Percentiles rank a stretch among this genome's conserved stretches.
Evolutionary conservation across 441 rosid genomes (phyloP).

Genomic region (Manihot esculenta): DNA sequence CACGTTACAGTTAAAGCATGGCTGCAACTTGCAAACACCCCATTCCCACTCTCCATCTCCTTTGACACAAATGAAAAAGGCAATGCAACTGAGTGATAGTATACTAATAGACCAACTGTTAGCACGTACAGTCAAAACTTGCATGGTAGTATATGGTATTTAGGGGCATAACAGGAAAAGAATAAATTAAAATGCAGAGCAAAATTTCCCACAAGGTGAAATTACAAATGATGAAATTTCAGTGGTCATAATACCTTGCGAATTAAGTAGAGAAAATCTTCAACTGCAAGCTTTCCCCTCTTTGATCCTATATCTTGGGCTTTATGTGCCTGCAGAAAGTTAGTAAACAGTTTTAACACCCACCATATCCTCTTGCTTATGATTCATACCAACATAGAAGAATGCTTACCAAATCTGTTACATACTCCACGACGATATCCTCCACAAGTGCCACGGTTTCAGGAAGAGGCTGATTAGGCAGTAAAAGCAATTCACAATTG

Average conservation of each 20-base stretch:
- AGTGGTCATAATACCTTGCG: conserved; percentile 59
- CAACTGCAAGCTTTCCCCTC: conserved; percentile 78
- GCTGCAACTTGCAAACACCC: background rate
- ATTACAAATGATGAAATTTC: background rate
- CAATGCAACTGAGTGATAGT: background rate
- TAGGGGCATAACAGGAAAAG: background rate
- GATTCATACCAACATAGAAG: background rate
- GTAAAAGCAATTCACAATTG: conserved; percentile 8
- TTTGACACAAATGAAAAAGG: too few species aligned
- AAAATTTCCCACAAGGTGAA: background rate
- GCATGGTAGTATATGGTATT: too few species aligned
- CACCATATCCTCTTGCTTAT: too few species aligned
- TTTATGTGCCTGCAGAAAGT: too few species aligned
- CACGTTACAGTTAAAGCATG: background rate
- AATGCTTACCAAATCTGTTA: conserved; percentile 76
- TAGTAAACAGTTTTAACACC: too few species aligned
- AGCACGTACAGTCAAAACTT: too few species aligned
- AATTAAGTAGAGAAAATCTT: conserved; percentile 75
- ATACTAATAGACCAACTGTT: background rate
- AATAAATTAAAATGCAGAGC: background rate
- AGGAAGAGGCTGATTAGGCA: conserved; percentile 74
- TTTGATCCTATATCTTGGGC: conserved; percentile 45
- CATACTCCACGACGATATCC: conserved; percentile 55
- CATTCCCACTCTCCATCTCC: too few species aligned
- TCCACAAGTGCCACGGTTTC: conserved; percentile 79